A percentile compares a stretch with the other conserved stretches of the same genome.
Evolutionary conservation across 441 rosid species (phyloP).

Genomic region (Kokia cookei): DNA sequence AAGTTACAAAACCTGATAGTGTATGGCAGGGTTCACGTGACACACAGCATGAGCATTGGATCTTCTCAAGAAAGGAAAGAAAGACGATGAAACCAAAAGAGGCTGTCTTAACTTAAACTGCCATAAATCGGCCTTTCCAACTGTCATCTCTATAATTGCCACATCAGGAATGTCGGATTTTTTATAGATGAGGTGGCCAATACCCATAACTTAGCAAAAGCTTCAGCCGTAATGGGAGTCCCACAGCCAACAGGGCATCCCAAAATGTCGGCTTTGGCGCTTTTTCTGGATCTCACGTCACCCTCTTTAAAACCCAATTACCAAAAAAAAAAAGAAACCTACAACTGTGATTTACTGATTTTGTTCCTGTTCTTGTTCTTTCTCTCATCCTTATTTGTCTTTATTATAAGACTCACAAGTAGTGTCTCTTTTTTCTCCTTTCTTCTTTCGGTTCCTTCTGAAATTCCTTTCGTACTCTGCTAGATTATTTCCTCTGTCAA

Average conservation of each 20-base stretch:
- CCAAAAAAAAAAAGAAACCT: background rate
- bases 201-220: background rate
- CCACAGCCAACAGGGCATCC: background rate
- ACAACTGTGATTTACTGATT: background rate
- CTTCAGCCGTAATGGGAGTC: background rate
- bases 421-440: background rate
- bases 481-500: background rate
- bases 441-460: background rate
- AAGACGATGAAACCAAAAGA: background rate
- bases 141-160: background rate
- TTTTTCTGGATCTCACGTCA: slow-evolving; percentile 14
- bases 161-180: background rate
- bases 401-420: background rate
- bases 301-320: background rate
- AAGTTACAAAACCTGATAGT: background rate
- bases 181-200: background rate
- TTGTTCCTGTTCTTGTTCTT: background rate
- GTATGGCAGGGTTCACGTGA: background rate
- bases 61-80: background rate
- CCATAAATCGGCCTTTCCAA: background rate
- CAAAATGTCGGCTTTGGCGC: slow-evolving; percentile 19
- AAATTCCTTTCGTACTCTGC: slow-evolving; percentile 4
- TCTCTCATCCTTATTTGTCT: background rate
- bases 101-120: background rate
- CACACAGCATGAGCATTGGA: background rate